Conservation (phyloP, 2,329 filamentous ascomycete species). For the Neobulgaria alba region DNA sequence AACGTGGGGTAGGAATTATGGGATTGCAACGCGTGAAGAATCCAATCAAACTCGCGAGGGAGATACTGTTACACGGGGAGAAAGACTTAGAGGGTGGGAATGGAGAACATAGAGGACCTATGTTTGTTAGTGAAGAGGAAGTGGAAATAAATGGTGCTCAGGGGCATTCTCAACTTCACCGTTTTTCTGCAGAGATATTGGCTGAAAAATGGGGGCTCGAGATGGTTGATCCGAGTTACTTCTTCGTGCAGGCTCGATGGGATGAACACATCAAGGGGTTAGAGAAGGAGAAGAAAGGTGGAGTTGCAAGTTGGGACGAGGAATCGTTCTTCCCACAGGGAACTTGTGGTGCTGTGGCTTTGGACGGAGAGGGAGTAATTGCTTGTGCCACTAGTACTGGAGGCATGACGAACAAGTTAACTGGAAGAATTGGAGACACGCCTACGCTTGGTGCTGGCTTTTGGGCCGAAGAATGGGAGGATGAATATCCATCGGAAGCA, state of each 20-base stretch:
- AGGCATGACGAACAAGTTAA: conserved; percentile 81
- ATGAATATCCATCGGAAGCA: conserved; percentile 29
- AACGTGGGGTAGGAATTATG: conserved; percentile 71
- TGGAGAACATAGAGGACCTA: conserved; percentile 27
- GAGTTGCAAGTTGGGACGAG: conserved; percentile 46
- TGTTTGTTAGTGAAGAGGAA: conserved; percentile 5
- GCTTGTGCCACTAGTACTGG: conserved; percentile 63
- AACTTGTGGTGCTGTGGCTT: conserved; percentile 73
- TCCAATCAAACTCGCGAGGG: conserved; percentile 64
- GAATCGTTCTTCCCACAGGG: conserved; percentile 70
- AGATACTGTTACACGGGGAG: conserved; percentile 61
- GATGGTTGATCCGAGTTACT: conserved; percentile 59
- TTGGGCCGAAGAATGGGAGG: conserved; percentile 81
- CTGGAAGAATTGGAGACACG: conserved; percentile 78
- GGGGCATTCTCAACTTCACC: conserved; percentile 63
- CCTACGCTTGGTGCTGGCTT: conserved; percentile 77
- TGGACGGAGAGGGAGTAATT: conserved; percentile 67
- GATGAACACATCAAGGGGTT: conserved; percentile 62
- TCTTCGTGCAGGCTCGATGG: conserved; percentile 71
- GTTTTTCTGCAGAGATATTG: conserved; percentile 58
- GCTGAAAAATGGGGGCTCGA: conserved; percentile 62
- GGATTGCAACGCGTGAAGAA: conserved; percentile 67
- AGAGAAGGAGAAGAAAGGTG: conserved; percentile 37
- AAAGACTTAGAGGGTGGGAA: conserved; percentile 43
- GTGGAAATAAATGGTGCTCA: conserved; percentile 36